Evolutionary conservation across 768 basidiomycete genomes (phyloP).

Genomic region (Gymnopilus junonius): DNA sequence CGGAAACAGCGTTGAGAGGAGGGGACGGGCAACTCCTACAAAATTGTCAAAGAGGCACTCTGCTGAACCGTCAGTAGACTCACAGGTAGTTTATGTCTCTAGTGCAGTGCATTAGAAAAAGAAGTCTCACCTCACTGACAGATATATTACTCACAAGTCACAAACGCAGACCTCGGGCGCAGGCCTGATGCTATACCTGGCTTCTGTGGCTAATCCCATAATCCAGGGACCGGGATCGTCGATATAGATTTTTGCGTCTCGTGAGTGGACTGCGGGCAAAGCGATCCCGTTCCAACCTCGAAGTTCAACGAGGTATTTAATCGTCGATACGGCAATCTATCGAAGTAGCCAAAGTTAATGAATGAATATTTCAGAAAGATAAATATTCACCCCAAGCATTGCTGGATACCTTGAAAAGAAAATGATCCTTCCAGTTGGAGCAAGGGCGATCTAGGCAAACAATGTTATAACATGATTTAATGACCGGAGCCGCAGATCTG

Average conservation of each 20-base stretch:
- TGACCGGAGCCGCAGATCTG: not conserved
- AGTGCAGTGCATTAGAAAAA: constrained; percentile 3
- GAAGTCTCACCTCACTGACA: not conserved
- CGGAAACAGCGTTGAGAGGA: constrained; percentile 73
- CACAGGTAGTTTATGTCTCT: constrained; percentile 85
- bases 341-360: constrained; percentile 4
- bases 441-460: constrained; percentile 76
- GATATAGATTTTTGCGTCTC: constrained; percentile 91
- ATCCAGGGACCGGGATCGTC: constrained; percentile 99
- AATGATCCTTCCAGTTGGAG: constrained; percentile 84
- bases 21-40: constrained; percentile 78
- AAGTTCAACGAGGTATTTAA: constrained; percentile 91
- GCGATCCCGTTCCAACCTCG: constrained; percentile 94
- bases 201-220: constrained; percentile 86
- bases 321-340: constrained; percentile 85
- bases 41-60: constrained; percentile 12
- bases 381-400: constrained; percentile 75
- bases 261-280: constrained; percentile 79
- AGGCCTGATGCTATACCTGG: constrained; percentile 75
- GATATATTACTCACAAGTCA: constrained; percentile 65
- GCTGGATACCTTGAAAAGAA: constrained; percentile 90
- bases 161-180: constrained; percentile 85
- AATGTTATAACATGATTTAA: not conserved
- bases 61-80: constrained; percentile 24
- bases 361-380: not conserved